phyloP scores from a whole-genome alignment of 345 rosid species.

The Eucalyptus sp. region DNA sequence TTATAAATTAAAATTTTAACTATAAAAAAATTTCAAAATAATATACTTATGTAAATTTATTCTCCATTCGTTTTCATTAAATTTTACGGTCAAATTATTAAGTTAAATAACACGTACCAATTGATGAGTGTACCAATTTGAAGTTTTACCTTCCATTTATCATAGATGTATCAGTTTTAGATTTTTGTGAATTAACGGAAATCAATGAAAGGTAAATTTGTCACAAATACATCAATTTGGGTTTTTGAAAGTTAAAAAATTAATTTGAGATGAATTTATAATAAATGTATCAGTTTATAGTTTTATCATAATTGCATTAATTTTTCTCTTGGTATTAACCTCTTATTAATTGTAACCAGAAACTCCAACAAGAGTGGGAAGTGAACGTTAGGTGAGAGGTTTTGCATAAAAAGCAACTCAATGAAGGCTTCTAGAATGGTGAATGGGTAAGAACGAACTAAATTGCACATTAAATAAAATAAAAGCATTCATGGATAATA shows the following conservation, averaged over 20 bases:
- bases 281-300: too few relatives aligned
- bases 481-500: too few relatives aligned
- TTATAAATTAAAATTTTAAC: too few relatives aligned
- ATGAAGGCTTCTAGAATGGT: not conserved
- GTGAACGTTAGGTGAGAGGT: not conserved
- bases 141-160: too few relatives aligned
- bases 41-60: accelerated
- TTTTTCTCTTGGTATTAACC: too few relatives aligned
- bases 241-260: too few relatives aligned
- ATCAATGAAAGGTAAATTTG: accelerated
- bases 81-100: accelerated
- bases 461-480: too few relatives aligned
- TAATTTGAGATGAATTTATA: too few relatives aligned
- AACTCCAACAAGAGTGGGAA: not conserved
- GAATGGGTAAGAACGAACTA: too few relatives aligned
- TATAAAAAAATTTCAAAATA: accelerated
- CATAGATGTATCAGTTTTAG: accelerated
- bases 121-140: accelerated
- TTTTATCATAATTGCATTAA: too few relatives aligned
- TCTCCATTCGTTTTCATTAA: accelerated
- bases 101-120: accelerated
- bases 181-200: accelerated
- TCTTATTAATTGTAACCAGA: not conserved
- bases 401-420: not conserved
- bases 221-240: too few relatives aligned